These are phyloP conservation scores for Emmonsia crescens DNA, from an alignment of 2,329 filamentous ascomycete genomes.

Conservation along the genomic window DNA sequence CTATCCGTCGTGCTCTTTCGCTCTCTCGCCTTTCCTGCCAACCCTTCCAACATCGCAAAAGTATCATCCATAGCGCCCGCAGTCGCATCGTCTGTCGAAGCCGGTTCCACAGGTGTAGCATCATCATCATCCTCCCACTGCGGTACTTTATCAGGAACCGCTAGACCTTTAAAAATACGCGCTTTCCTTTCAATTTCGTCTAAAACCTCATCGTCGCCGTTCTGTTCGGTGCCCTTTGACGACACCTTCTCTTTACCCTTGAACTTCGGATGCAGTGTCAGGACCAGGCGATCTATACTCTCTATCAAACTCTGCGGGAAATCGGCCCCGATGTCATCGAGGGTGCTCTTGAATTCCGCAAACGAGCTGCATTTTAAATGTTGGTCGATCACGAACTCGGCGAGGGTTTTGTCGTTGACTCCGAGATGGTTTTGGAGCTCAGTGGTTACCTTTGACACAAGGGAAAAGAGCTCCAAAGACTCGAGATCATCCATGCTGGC, in stretches of 20 bases:
- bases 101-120: slow-evolving; percentile 16
- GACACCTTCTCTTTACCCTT: slow-evolving; percentile 42
- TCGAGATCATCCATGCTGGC: slow-evolving; percentile 73
- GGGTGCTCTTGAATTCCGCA: slow-evolving; percentile 61
- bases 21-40: slow-evolving; percentile 55
- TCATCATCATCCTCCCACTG: slow-evolving; percentile 40
- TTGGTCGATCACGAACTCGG: slow-evolving; percentile 91
- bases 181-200: slow-evolving; percentile 57
- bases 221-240: slow-evolving; percentile 27
- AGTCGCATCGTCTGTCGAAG: slow-evolving; percentile 29
- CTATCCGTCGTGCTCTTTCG: slow-evolving; percentile 27
- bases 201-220: slow-evolving; percentile 31
- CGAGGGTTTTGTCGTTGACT: slow-evolving; percentile 84
- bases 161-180: slow-evolving; percentile 79
- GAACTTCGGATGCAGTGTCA: slow-evolving; percentile 84
- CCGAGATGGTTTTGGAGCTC: slow-evolving; percentile 92
- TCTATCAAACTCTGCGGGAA: slow-evolving; percentile 81
- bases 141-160: slow-evolving; percentile 67
- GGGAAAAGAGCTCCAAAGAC: slow-evolving; percentile 81
- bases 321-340: slow-evolving; percentile 67
- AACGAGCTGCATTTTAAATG: slow-evolving; percentile 63
- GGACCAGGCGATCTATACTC: slow-evolving; percentile 78
- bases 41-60: slow-evolving; percentile 75
- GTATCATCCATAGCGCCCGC: slow-evolving; percentile 80
- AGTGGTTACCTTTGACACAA: slow-evolving; percentile 88